Base-by-base conservation (phyloP, 2,329 filamentous ascomycete genomes). In the Hirsutella rhossiliensis region DNA sequence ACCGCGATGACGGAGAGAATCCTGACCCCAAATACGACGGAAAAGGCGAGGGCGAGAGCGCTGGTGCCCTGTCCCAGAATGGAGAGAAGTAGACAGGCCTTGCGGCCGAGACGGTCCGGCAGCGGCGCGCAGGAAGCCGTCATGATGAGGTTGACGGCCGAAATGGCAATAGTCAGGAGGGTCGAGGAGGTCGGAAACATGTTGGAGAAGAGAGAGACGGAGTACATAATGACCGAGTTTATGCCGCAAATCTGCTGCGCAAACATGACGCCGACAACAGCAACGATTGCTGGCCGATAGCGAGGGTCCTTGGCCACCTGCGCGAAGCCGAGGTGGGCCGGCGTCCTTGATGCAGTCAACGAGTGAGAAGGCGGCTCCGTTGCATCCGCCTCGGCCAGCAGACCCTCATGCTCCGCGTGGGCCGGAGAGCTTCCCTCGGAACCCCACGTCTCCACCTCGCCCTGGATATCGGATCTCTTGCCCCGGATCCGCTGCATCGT, bases 171-270 rank as follows among this genome's bases (percentile, higher is more conserved):
- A 44, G 90, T 94, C 43, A 98, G 73, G 1, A 94, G 67, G 0
- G 84, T 83, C 0, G 89, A 90, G 48, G 81, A 87, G 40, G 87
- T 78, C 4, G 87, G 84, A 0, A 98, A 75, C 2, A 97, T 75
- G 49, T 80, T 80, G 29, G 84, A 79, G 13, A 98, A 75, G 1
- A 98, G 78, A 1, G 86, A 88, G 6, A 97, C 92, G 2, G 89
- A 94, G 64, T 98, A 98, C 89, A 98, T 96, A 64, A 97, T 84
- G 57, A 97, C 90, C 46, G 84, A 90, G 73, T 98, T 97, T 67
- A 97, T 90, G 40, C 87, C 90, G 46, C 85, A 90, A 32, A 96
- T 72, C 61, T 98, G 92, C 61, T 97, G 92, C 1, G 86, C 83
- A 46, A 89, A 73, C 89, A 97, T 96, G 52, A 94, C 82, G 1